Conservation (phyloP, 805 yeast genomes). For the Kazachstania viticola region DNA sequence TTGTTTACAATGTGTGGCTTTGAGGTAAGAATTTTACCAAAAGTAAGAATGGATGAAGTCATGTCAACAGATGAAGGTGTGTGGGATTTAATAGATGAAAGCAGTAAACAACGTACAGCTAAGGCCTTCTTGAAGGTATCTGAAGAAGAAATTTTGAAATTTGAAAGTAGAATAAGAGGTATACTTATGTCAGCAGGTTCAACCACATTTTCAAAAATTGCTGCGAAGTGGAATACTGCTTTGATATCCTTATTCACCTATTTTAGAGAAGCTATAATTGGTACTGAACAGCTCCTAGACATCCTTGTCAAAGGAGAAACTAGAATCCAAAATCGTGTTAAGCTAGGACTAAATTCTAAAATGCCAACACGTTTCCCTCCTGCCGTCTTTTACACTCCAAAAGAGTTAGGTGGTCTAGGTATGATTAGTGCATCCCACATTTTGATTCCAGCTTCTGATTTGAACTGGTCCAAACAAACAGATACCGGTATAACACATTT, state of each 20-base stretch:
- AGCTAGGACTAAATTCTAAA: conserved; percentile 89
- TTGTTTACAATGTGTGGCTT: conserved; percentile 90
- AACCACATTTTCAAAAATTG: conserved; percentile 86
- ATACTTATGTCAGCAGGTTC: conserved; percentile 93
- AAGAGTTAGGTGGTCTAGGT: conserved; percentile 93
- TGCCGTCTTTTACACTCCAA: conserved; percentile 95
- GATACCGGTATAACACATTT: conserved; percentile 92
- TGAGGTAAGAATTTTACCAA: conserved; percentile 83
- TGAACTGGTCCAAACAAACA: conserved; percentile 85
- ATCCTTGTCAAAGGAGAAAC: conserved; percentile 84
- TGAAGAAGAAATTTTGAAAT: conserved; percentile 64
- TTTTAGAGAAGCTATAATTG: conserved; percentile 83
- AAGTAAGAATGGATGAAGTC: conserved; percentile 42
- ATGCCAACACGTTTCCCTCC: conserved; percentile 99
- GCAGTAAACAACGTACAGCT: conserved; percentile 76
- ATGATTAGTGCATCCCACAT: conserved; percentile 97
- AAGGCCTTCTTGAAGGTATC: conserved; percentile 79
- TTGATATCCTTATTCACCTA: conserved; percentile 77
- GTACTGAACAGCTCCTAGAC: conserved; percentile 70
- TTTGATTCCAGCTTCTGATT: conserved; percentile 84
- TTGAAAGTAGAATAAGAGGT: conserved; percentile 77
- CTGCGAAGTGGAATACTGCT: conserved; percentile 93
- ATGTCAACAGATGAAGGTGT: conserved; percentile 64
- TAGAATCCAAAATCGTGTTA: conserved; percentile 84
- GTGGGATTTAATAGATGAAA: conserved; percentile 72